Base-by-base conservation (phyloP, 169 alveolate species). In the Neospora caninum region DNA sequence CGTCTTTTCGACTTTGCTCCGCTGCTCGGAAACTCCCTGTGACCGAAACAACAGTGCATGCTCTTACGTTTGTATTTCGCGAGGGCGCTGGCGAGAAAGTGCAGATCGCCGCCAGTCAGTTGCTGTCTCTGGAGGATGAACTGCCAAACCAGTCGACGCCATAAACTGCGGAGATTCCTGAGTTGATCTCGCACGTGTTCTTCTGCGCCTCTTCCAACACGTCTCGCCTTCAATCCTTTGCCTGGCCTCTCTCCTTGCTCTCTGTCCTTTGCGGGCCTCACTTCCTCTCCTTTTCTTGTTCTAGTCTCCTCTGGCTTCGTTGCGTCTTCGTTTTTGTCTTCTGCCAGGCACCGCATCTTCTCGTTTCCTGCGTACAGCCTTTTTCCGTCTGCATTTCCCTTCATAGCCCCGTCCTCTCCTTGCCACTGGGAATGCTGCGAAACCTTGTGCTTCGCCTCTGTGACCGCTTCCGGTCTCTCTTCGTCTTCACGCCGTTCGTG, bases 11-110 rank as follows among this genome's bases (percentile, higher is more conserved):
- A 49, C 22, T 49, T 49, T 13, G 22, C 58, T 49, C 13, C 58
- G 13, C n/a, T n/a, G 13, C 4, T 49, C 58, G 4, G 58, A 49
- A 49, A 13, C 58, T 7, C 58, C 13, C 4, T 49, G 58, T 13
- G 58, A 49, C 22, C 13, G 13, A 49, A 4, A 49, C 4, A 13
- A 49, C 4, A 4, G 22, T 49, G 58, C 58, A 49, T 82, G 39
- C n/a, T 1, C 89, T 20, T 82, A 82, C 89, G 64, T 43, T 42
- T 82, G 64, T 42, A 82, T 31, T 82, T 82, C 20, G 89, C 89
- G 31, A 82, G 58, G 89, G 89, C 89, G 41, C 69, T 82, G 39
- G 89, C 89, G 64, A 82, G 89, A 27, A 82, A 82, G 39, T 82
- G 89, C 38, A 82, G 39, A 36, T 82, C 89, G 34, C 89, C 89